Conservation (phyloP, 2,329 filamentous ascomycete genomes). For the Plectosphaerella cucumerina region DNA sequence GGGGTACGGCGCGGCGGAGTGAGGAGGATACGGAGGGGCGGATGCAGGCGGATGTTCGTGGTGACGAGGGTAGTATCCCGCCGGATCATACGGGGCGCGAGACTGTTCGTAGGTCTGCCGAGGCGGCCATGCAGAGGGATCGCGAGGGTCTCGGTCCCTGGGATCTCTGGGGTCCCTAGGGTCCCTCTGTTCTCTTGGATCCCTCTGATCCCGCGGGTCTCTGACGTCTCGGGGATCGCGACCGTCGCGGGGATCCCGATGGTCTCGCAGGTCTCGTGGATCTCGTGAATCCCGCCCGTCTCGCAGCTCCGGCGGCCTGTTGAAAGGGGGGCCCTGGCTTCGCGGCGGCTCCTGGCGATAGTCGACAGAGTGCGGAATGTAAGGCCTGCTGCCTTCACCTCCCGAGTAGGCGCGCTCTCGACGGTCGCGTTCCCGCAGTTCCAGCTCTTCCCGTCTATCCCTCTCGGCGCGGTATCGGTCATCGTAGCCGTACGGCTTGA, state of each 20-base stretch:
- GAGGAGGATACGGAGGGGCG: slow-evolving; percentile 31
- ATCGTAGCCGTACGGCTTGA: slow-evolving; percentile 43
- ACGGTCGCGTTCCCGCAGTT: slow-evolving; percentile 37
- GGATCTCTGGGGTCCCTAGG: slow-evolving; percentile 23
- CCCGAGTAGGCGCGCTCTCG: slow-evolving; percentile 46
- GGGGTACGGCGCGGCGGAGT: slow-evolving; percentile 28
- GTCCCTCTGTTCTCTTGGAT: slow-evolving; percentile 20
- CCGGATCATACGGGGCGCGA: slow-evolving; percentile 36
- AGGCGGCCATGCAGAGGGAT: slow-evolving; percentile 14
- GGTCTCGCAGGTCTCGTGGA: slow-evolving; percentile 26
- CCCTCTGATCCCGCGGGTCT: slow-evolving; percentile 11
- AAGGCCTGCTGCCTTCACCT: slow-evolving; percentile 39
- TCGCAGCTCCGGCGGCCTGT: slow-evolving; percentile 27
- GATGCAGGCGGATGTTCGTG: slow-evolving; percentile 45
- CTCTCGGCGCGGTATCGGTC: slow-evolving; percentile 48
- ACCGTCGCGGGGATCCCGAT: slow-evolving; percentile 5
- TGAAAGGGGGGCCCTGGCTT: slow-evolving; percentile 34
- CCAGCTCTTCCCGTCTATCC: slow-evolving; percentile 40
- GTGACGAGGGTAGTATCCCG: slow-evolving; percentile 34
- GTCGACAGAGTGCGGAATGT: slow-evolving; percentile 39
- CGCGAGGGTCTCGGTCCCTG: slow-evolving; percentile 24
- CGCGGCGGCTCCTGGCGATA: slow-evolving; percentile 32
- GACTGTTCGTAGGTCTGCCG: slow-evolving; percentile 37
- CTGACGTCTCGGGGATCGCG: slow-evolving; percentile 5
- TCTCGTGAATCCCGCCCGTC: slow-evolving; percentile 12